Evolutionary conservation across 2,329 filamentous ascomycete genomes (phyloP).

Genomic region (Biscogniauxia marginata): DNA sequence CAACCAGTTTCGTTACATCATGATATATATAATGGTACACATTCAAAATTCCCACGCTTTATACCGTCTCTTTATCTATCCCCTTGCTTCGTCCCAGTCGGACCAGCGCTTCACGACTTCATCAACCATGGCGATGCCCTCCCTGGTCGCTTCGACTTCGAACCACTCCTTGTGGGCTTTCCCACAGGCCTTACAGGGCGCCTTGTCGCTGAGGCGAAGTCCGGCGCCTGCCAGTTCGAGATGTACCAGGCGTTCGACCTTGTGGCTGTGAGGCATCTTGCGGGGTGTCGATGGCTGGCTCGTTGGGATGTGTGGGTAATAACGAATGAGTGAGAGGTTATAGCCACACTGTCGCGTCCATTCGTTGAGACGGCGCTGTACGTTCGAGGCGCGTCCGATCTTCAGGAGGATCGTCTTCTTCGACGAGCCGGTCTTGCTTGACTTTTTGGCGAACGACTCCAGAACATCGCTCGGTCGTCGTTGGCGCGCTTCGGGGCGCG

Average conservation of each 20-base stretch:
- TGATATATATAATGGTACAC: background rate
- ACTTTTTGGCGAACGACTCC: constrained; percentile 45
- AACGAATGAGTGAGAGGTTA: constrained; percentile 81
- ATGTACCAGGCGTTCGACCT: constrained; percentile 87
- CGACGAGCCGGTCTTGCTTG: constrained; percentile 24
- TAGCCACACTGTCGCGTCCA: constrained; percentile 94
- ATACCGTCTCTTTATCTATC: background rate
- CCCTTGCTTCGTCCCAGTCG: constrained; percentile 66
- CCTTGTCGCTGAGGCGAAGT: constrained; percentile 49
- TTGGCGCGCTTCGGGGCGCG: constrained; percentile 37
- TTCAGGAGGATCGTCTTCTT: constrained; percentile 66
- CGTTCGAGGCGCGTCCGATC: constrained; percentile 72
- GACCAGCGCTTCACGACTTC: constrained; percentile 82
- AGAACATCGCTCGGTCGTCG: constrained; percentile 57
- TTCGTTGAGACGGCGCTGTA: constrained; percentile 86
- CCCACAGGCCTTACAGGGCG: constrained; percentile 73
- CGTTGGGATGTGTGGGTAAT: constrained; percentile 76
- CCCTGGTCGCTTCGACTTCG: constrained; percentile 72
- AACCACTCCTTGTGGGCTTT: constrained; percentile 94
- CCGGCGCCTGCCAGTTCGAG: constrained; percentile 73
- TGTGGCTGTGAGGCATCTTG: constrained; percentile 82
- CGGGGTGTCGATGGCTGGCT: constrained; percentile 44
- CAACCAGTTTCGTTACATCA: background rate
- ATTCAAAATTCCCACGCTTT: background rate
- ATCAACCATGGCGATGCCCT: constrained; percentile 65